Base-by-base conservation (phyloP, 352 stramenopile species). In the Pythium utonaiense region DNA sequence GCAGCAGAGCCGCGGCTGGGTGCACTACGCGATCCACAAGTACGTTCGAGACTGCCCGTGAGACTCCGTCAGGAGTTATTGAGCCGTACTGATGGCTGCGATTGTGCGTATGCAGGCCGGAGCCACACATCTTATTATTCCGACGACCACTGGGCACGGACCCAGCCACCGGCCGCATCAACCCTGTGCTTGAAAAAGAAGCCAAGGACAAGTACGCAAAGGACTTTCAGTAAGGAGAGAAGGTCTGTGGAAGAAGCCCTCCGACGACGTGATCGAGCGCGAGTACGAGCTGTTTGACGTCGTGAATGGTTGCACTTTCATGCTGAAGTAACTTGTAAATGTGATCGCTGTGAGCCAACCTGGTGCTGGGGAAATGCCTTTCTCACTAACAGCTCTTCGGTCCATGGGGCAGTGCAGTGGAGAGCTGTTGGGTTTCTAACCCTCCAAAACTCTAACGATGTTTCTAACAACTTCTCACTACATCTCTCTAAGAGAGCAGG, bases 41-140 rank as follows among this genome's bases (percentile, higher is more conserved):
- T 98, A 77, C 59, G 88, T 86, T 53, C 22, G 19, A 36, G n/a
- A 38, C 34, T 16, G 22, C 17, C 3, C 22, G 17, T 61, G 22
- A 10, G 6, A 1, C 44, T n/a, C 36, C 33, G 21, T 45, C n/a
- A n/a, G n/a, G n/a, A n/a, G n/a, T n/a, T n/a, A n/a, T n/a, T n/a
- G n/a, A n/a, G n/a, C n/a, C n/a, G n/a, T n/a, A n/a, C 8, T 57
- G 17, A 40, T 13, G 9, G 3, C 33, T 44, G 36, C 17, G 36
- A 14, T 14, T 44, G 30, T 51, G 27, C n/a, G n/a, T n/a, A n/a
- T n/a, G n/a, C 61, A 98, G 96, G 54, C 97, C 97, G 0, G 97
- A 99, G 76, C 97, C 96, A 47, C 97, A 99, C 74, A 99, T 99
- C 82, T 88, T 99, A 71, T 81, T 99, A 54, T 99, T 99, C 74